A percentile compares a stretch with the other conserved stretches of the same genome.
Conservation (phyloP, 192 early-diverging fungal genomes). For the Chytriomyces hyalinus region DNA sequence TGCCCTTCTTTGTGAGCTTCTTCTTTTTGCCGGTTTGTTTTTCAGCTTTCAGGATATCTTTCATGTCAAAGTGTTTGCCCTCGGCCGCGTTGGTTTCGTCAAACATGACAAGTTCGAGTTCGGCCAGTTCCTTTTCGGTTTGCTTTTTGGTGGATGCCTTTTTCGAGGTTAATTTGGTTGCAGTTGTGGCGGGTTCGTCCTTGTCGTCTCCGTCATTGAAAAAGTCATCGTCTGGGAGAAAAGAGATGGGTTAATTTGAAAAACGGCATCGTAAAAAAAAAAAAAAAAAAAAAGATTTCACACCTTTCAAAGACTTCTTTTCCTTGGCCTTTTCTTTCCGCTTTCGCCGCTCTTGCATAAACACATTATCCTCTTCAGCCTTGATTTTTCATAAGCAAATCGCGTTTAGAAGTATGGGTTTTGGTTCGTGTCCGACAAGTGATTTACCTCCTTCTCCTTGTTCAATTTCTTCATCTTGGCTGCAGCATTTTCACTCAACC, state of each 20-base stretch:
- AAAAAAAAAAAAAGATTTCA: neutral
- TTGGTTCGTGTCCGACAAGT: neutral
- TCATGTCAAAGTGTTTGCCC: conserved; percentile 84
- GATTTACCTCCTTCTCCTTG: conserved; percentile 47
- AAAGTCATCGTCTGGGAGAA: conserved; percentile 29
- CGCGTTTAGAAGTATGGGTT: neutral
- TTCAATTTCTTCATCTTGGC: conserved; percentile 60
- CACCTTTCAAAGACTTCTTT: conserved; percentile 48
- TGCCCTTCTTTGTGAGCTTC: conserved; percentile 48
- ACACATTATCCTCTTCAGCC: conserved; percentile 68
- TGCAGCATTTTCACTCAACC: conserved; percentile 75
- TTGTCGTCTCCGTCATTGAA: conserved; percentile 14
- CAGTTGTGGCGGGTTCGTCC: neutral
- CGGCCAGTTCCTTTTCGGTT: conserved; percentile 53
- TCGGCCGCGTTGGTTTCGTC: conserved; percentile 64
- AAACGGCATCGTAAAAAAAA: neutral
- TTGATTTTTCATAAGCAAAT: conserved; percentile 26
- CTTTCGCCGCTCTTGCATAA: conserved; percentile 82
- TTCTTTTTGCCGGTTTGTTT: conserved; percentile 65
- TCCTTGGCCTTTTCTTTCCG: conserved; percentile 79
- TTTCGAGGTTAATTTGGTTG: conserved; percentile 4
- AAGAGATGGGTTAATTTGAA: neutral
- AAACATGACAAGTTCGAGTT: conserved; percentile 84
- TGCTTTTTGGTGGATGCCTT: conserved; percentile 10
- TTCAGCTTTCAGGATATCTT: conserved; percentile 82